phyloP scores from a whole-genome alignment of 176 grass and related monocot genomes.

The Carex kokanica region DNA sequence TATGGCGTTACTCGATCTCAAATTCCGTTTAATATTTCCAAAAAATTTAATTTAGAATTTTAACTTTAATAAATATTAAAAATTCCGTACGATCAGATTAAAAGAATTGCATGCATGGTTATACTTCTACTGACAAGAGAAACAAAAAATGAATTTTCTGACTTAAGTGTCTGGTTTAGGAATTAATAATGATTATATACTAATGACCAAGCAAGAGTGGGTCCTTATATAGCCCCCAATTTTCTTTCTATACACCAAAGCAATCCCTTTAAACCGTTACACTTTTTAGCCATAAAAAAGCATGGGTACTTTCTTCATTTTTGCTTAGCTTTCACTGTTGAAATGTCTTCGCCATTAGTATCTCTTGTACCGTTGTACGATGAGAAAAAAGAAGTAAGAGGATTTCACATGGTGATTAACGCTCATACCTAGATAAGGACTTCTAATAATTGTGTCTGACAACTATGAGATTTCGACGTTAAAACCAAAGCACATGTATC shows the following conservation, averaged over 20 bases:
- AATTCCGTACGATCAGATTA: not conserved
- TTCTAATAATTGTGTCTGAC: conserved; percentile 7
- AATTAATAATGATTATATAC: not conserved
- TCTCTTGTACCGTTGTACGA: not conserved
- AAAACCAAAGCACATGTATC: not conserved
- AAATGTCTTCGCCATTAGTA: conserved; percentile 9
- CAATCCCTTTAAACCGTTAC: not conserved
- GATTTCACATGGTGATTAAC: not conserved
- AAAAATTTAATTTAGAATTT: no score
- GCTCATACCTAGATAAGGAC: conserved; percentile 6
- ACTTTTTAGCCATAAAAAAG: not conserved
- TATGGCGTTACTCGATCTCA: no score
- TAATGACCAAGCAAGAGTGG: not conserved
- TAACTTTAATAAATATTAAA: no score
- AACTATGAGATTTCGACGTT: not conserved
- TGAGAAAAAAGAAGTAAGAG: not conserved
- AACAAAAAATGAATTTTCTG: not conserved
- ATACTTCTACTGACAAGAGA: not conserved
- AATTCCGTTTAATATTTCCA: no score
- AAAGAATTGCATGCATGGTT: not conserved
- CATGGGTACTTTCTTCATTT: not conserved
- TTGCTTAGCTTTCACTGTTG: not conserved
- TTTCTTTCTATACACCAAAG: not conserved
- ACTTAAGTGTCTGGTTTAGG: not conserved
- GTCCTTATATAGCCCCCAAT: not conserved